Conservation (phyloP, 2,329 filamentous ascomycete species). For the Botrytis medusae region DNA sequence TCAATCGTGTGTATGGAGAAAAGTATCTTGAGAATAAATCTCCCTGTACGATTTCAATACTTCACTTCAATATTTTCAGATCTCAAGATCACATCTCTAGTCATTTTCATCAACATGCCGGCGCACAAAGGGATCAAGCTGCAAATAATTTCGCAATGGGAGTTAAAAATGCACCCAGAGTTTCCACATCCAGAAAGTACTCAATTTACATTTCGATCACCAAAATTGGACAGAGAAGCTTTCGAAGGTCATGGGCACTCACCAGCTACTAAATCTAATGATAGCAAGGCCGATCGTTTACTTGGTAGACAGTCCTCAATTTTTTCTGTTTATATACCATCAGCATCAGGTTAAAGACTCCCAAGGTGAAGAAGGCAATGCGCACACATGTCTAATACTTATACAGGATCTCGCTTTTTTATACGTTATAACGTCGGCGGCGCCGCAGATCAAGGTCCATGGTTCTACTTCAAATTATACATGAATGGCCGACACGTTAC, state of each 20-base stretch:
- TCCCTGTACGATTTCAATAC: background rate
- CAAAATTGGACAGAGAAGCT: constrained; percentile 7
- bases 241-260: constrained; percentile 3
- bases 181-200: constrained; percentile 55
- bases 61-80: background rate
- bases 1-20: background rate
- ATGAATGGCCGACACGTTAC: constrained; percentile 55
- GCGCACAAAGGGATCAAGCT: constrained; percentile 35
- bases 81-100: background rate
- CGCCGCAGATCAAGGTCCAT: constrained; percentile 40
- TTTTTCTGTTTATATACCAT: constrained; percentile 58
- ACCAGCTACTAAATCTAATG: constrained; percentile 26
- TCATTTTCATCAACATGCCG: constrained; percentile 32
- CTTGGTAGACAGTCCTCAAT: constrained; percentile 41
- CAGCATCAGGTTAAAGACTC: constrained; percentile 47
- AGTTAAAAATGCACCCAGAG: constrained; percentile 47
- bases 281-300: constrained; percentile 37
- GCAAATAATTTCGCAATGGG: constrained; percentile 34
- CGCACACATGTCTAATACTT: constrained; percentile 13
- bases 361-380: background rate
- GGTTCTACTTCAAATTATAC: constrained; percentile 55
- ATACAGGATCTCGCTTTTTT: constrained; percentile 53
- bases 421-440: constrained; percentile 48
- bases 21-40: background rate
- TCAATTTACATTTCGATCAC: constrained; percentile 42